Percentiles rank a stretch among this genome's conserved stretches.
phyloP scores from a whole-genome alignment of 306 rosid genomes.

The Sophora flavescens region DNA sequence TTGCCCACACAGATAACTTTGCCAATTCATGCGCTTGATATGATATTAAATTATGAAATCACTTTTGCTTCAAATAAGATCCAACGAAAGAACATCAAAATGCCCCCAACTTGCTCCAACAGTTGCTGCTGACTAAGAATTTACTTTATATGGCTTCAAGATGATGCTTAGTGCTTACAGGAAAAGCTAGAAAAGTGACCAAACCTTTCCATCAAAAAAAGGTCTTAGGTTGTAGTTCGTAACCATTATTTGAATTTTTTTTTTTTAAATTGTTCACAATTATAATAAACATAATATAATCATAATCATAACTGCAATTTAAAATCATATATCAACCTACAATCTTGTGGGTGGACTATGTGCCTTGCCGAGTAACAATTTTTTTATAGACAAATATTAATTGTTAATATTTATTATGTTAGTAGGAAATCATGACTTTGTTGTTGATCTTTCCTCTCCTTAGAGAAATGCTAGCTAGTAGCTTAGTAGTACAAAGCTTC shows the following conservation, averaged over 20 bases:
- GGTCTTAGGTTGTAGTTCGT: no score
- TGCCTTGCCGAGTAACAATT: neutral
- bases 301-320: no score
- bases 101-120: slow-evolving; percentile 41
- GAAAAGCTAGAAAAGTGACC: slow-evolving; percentile 33
- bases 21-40: slow-evolving; percentile 24
- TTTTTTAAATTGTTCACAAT: no score
- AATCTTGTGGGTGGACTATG: slow-evolving; percentile 37
- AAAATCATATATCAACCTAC: neutral
- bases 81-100: neutral
- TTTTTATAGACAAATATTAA: no score
- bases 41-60: neutral
- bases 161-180: slow-evolving; percentile 41
- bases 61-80: slow-evolving; percentile 23
- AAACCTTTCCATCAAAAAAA: slow-evolving; percentile 7
- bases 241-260: no score
- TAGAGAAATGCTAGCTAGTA: no score
- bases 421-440: slow-evolving; percentile 16
- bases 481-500: no score
- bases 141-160: slow-evolving; percentile 36
- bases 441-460: no score
- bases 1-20: neutral
- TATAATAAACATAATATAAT: no score
- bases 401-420: no score
- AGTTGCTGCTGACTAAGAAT: slow-evolving; percentile 32